A percentile compares a stretch with the other conserved stretches of the same genome.
phyloP scores from a whole-genome alignment of 768 basidiomycete genomes.

The Amanita pallidorosea region DNA sequence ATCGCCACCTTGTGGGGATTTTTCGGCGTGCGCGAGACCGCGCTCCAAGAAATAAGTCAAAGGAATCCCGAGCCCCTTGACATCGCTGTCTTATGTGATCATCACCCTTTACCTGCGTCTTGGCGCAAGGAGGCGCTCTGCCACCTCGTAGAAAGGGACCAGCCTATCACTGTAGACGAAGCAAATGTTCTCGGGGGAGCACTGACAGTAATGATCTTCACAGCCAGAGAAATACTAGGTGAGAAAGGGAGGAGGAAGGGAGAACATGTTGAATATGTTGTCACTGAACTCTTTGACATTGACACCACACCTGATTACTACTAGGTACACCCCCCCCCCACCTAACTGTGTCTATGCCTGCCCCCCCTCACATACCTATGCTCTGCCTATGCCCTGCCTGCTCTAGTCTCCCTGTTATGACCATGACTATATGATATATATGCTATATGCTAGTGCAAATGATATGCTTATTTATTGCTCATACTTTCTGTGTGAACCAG shows the following conservation, averaged over 20 bases:
- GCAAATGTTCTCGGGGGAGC: slow-evolving; percentile 18
- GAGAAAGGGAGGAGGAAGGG: slow-evolving; percentile 13
- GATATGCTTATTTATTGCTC: neutral
- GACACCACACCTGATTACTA: neutral
- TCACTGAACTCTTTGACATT: slow-evolving; percentile 12
- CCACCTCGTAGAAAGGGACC: neutral
- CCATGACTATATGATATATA: neutral
- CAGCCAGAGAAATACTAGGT: slow-evolving; percentile 15
- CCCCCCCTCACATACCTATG: neutral
- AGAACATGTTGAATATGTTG: slow-evolving; percentile 14
- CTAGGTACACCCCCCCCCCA: neutral
- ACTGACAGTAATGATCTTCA: slow-evolving; percentile 12
- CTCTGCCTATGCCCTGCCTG: neutral
- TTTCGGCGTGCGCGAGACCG: neutral
- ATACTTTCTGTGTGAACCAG: neutral
- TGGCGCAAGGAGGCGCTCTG: neutral
- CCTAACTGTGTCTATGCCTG: neutral
- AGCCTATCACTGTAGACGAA: slow-evolving; percentile 12
- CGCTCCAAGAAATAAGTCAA: neutral
- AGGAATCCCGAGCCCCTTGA: slow-evolving; percentile 2
- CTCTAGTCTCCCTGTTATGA: neutral
- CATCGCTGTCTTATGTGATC: slow-evolving; percentile 10
- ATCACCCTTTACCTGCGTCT: neutral
- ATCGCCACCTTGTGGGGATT: neutral
- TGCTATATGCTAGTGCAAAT: neutral